Percentiles rank a stretch among this genome's conserved stretches.
These are phyloP conservation scores for Globisporangium mamillatum DNA, from an alignment of 352 stramenopile species.

Conservation along the genomic window DNA sequence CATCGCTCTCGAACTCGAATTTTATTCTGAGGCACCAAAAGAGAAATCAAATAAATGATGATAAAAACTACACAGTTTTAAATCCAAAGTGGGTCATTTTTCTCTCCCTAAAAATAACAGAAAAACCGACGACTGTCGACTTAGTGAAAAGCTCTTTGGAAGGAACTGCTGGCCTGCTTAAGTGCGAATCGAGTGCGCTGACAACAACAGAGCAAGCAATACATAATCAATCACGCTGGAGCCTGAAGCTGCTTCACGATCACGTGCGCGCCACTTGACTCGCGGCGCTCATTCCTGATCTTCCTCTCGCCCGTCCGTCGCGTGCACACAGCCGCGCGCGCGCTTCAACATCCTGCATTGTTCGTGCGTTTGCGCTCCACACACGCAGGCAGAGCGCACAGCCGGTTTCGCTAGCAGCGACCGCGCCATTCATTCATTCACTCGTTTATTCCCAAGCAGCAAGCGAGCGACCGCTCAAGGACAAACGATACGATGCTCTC, in stretches of 20 bases:
- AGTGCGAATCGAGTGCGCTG: no score
- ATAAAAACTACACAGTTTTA: no score
- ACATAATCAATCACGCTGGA: not conserved
- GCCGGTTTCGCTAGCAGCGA: not conserved
- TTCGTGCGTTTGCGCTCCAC: not conserved
- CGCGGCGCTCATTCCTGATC: not conserved
- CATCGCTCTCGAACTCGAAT: no score
- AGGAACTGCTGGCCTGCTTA: no score
- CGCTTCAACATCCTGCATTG: not conserved
- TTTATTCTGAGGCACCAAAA: not conserved
- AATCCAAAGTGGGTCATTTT: not conserved
- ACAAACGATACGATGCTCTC: constrained; percentile 21
- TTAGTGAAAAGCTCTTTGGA: no score
- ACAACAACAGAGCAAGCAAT: not conserved
- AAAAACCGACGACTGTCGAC: not conserved
- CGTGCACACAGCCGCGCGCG: not conserved
- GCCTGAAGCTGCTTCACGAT: not conserved
- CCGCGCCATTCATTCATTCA: not conserved
- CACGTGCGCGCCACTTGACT: not conserved
- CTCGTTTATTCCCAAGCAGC: not conserved
- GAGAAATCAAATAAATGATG: not conserved
- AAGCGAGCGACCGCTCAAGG: not conserved
- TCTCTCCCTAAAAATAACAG: not conserved
- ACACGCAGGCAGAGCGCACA: not conserved
- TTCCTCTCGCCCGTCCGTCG: not conserved